These are phyloP conservation scores for Sesbania bispinosa DNA, from an alignment of 306 rosid genomes.

Conservation along the genomic window DNA sequence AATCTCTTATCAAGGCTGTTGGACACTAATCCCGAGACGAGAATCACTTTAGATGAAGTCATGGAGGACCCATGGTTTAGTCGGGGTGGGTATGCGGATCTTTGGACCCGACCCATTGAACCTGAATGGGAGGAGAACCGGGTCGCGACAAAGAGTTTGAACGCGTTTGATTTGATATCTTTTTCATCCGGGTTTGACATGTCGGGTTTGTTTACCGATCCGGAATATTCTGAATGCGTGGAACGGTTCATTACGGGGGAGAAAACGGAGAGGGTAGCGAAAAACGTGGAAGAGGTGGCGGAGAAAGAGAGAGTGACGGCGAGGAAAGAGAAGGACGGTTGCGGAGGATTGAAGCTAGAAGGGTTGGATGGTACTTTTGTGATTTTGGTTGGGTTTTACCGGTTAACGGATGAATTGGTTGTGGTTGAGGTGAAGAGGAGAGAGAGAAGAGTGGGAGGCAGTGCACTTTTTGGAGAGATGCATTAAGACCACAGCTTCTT, in stretches of 20 bases:
- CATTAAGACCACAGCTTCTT: constrained; percentile 40
- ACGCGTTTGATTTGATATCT: constrained; percentile 64
- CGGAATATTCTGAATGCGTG: constrained; percentile 25
- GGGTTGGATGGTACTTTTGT: constrained; percentile 43
- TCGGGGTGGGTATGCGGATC: constrained; percentile 33
- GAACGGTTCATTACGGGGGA: constrained; percentile 53
- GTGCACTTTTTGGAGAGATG: constrained; percentile 44
- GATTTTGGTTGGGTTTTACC: constrained; percentile 29
- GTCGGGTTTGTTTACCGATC: constrained; percentile 38
- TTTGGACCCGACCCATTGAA: constrained; percentile 16
- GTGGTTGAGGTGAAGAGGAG: constrained; percentile 45
- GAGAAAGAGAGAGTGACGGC: constrained; percentile 27
- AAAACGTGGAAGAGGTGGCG: constrained; percentile 35
- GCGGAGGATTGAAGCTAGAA: constrained; percentile 42
- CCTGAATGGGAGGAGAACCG: neutral
- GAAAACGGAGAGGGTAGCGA: constrained; percentile 35
- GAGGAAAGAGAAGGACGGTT: constrained; percentile 31
- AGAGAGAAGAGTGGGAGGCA: constrained; percentile 10
- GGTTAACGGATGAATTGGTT: constrained; percentile 47
- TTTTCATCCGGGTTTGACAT: constrained; percentile 58
- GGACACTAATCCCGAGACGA: constrained; percentile 53
- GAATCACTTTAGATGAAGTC: constrained; percentile 58
- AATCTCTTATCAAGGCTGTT: constrained; percentile 44
- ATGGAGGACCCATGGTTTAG: constrained; percentile 54
- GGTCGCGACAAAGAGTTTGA: constrained; percentile 20